A percentile compares a stretch with the other conserved stretches of the same genome.
These are phyloP conservation scores for Emergomyces pasteurianus DNA, from an alignment of 2,329 filamentous ascomycete genomes.

Conservation along the genomic window DNA sequence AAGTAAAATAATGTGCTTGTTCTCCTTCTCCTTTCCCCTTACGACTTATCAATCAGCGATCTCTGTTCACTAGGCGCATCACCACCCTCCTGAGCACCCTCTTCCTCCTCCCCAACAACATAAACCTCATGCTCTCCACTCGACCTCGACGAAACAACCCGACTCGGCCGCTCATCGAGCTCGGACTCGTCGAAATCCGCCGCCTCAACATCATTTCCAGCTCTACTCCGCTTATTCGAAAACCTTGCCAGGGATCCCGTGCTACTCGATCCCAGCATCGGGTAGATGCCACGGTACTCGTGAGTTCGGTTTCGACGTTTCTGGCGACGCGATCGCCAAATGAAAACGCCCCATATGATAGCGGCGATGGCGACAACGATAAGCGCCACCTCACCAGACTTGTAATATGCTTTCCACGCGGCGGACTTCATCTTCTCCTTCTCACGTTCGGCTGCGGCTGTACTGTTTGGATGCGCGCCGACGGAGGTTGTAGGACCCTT, in stretches of 20 bases:
- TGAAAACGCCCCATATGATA: constrained; percentile 59
- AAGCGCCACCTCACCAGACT: constrained; percentile 74
- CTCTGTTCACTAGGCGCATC: not conserved
- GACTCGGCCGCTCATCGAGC: constrained; percentile 38
- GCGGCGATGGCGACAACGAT: constrained; percentile 68
- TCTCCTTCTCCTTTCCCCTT: not conserved
- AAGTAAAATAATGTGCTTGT: not conserved
- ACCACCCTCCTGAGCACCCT: constrained; percentile 22
- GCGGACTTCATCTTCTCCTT: constrained; percentile 67
- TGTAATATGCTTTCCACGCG: constrained; percentile 79
- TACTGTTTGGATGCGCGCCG: constrained; percentile 59
- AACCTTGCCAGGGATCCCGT: constrained; percentile 34
- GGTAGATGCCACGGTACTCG: constrained; percentile 31
- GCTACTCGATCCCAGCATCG: constrained; percentile 28
- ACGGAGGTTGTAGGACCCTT: constrained; percentile 68
- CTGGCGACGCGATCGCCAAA: constrained; percentile 45
- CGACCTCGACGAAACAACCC: constrained; percentile 13
- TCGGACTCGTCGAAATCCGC: constrained; percentile 49
- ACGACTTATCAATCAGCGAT: not conserved
- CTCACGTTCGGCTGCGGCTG: constrained; percentile 53
- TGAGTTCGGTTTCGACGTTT: constrained; percentile 37
- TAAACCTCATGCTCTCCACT: constrained; percentile 29
- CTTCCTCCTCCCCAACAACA: constrained; percentile 36
- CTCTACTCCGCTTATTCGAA: constrained; percentile 28
- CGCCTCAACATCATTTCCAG: constrained; percentile 44